Evolutionary conservation across 768 basidiomycete genomes (phyloP), one percentile per base, ranked within the genome.

Genomic region (Panellus pusillus): DNA sequence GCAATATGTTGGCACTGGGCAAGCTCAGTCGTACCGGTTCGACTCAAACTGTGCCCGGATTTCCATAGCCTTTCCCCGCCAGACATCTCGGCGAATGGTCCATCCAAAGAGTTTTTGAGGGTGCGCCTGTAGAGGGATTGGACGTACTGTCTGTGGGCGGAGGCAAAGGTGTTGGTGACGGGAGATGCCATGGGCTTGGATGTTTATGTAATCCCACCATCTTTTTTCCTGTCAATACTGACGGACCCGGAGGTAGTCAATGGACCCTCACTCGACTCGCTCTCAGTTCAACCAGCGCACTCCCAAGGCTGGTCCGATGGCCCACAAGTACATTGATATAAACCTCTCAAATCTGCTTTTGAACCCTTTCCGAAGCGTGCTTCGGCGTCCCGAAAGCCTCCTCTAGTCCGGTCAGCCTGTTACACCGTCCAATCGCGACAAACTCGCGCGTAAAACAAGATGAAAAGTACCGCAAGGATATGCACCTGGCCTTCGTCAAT

Each of bases 11-110:
- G 27, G 40, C 20, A 49, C 39, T 43, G 27, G 36, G 32, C 15
- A n/a, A n/a, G 38, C 46, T 40, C 13, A 40, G 31, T 74, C 81
- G 54, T 68, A 91, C 92, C 93, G 83, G 79, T 98, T 93, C 62
- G 79, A 74, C 75, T 98, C 96, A 68, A 98, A 98, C 68, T 92
- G 83, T 56, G 94, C 94, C 58, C 96, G 76, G 60, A 98, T 91
- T 69, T 87, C 75, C 63, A 95, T 71, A 12, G 95, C 94, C 70
- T 87, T 82, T 51, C 77, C 79, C 56, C 95, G 82, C 93, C 93
- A 98, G 1, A 92, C 66, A 65, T 93, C 89, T 49, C 95, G 77
- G 52, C 88, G 79, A 60, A 97, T 77, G 42, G 82, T 85, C 96
- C 96, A 98, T 98, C 87, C 47, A 96, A 75, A 44, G 90, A 79